Conservation (phyloP, 768 basidiomycete genomes). For the Leccinum rimulosum region DNA sequence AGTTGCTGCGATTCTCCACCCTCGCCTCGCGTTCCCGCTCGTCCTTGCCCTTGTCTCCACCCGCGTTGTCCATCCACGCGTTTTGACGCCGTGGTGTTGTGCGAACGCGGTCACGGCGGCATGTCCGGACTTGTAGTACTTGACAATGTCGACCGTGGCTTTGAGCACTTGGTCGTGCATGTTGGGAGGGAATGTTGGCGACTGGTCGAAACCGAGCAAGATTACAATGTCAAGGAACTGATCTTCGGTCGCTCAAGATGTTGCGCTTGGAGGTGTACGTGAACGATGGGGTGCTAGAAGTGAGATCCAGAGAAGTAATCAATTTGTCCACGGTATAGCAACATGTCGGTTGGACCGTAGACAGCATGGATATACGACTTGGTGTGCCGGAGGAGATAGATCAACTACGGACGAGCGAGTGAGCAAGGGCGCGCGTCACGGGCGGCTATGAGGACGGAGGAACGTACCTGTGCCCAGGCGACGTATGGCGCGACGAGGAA, state of each 20-base stretch:
- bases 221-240: slow-evolving; percentile 95
- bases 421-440: neutral
- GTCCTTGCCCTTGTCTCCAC: no score
- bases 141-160: no score
- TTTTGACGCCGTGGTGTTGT: slow-evolving; percentile 81
- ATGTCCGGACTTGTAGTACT: slow-evolving; percentile 83
- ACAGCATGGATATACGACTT: slow-evolving; percentile 95
- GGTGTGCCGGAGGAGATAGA: slow-evolving; percentile 90
- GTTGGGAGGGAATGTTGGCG: slow-evolving; percentile 77
- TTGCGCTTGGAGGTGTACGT: slow-evolving; percentile 79
- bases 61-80: slow-evolving; percentile 11
- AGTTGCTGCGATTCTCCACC: no score
- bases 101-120: slow-evolving; percentile 72
- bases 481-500: slow-evolving; percentile 95
- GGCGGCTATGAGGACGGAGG: neutral
- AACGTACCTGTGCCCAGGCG: slow-evolving; percentile 92
- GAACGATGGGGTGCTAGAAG: slow-evolving; percentile 66
- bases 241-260: slow-evolving; percentile 76
- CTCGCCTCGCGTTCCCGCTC: no score
- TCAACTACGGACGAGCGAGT: slow-evolving; percentile 54
- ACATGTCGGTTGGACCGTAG: slow-evolving; percentile 87
- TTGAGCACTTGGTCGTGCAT: slow-evolving; percentile 79
- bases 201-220: slow-evolving; percentile 85
- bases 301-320: slow-evolving; percentile 84
- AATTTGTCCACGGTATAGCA: slow-evolving; percentile 88